A percentile compares a stretch with the other conserved stretches of the same genome.
Conservation (phyloP, 163 green algal species). For the Chloromonas sp. region DNA sequence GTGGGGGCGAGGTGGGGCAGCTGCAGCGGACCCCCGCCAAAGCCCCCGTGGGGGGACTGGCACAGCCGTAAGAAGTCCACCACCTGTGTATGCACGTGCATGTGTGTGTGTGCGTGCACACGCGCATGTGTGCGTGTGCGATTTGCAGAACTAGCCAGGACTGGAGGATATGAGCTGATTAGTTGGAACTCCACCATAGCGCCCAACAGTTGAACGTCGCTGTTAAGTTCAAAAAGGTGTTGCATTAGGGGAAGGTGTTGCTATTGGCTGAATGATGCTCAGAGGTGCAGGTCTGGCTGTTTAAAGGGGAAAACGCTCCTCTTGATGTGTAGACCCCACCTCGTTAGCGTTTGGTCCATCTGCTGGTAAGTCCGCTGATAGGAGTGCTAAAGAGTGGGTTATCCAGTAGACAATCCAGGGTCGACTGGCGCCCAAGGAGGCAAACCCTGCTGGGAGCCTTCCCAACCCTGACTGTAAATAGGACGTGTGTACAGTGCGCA, state of each 20-base stretch:
- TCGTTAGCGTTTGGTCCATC: constrained; percentile 5
- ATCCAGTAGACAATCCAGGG: constrained; percentile 95
- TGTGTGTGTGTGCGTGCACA: too few relatives aligned
- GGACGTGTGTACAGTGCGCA: constrained; percentile 40
- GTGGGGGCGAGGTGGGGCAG: constrained; percentile 91
- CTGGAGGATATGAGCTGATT: too few relatives aligned
- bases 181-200: too few relatives aligned
- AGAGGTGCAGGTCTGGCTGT: too few relatives aligned
- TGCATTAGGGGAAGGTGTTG: too few relatives aligned
- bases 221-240: too few relatives aligned
- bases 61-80: constrained; percentile 50
- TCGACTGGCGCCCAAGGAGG: constrained; percentile 69
- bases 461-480: constrained; percentile 57
- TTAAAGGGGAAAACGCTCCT: too few relatives aligned
- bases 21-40: constrained; percentile 86
- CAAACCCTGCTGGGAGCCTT: constrained; percentile 53
- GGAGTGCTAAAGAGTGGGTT: constrained; percentile 77
- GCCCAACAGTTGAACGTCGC: too few relatives aligned
- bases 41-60: constrained; percentile 76
- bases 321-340: too few relatives aligned
- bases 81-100: constrained; percentile 14
- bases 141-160: too few relatives aligned
- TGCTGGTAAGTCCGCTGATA: constrained; percentile 52
- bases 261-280: too few relatives aligned
- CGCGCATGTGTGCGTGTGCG: too few relatives aligned